Base-by-base conservation (phyloP, 1,139 yeast genomes). In the Blastobotrys illinoisensis region DNA sequence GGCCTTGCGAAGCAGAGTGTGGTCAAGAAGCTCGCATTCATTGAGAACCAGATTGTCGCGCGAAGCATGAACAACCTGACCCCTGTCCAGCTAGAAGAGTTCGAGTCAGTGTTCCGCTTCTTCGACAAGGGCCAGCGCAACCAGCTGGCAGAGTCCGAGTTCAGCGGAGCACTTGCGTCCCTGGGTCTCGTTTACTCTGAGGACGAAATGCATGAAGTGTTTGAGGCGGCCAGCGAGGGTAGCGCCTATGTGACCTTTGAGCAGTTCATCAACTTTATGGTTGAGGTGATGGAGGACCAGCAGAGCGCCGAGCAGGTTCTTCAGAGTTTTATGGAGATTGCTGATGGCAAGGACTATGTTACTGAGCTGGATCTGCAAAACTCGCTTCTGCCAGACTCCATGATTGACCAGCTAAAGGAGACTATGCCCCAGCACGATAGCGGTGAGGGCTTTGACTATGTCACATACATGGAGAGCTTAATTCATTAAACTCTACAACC, bases 81-180 rank as follows among this genome's bases (percentile, higher is more conserved):
- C n/a, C 75, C 75, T 1, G 66, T 70, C 19, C 76, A 74, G 54
- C 62, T 74, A 36, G 77, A 73, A 54, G 77, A 74, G 60, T 74
- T 74, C 58, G 77, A 73, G 57, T 67, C 74, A 5, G 74, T 70
- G n/a, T 74, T 74, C 56, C 60, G 76, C 45, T 74, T 67, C 56
- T 74, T 74, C 57, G 77, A 74, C 60, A 71, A 69, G 60, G 62
- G 67, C 16, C 70, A 70, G 36, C 61, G 66, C 49, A 72, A 73
- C 55, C 56, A 65, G 14, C 63, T 74, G 23, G 62, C 64, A 16
- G 71, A 70, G 52, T 57, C 64, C 7, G 77, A 74, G 59, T 73
- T 74, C 55, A 64, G 69, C 0, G 76, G 74, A 0, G 77, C 77
- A 1, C 60, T 74, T 47, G 75, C 76, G 0, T 65, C 73, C 46